A percentile compares a stretch with the other conserved stretches of the same genome.
Evolutionary conservation across 139 green algal genomes (phyloP).

Genomic region (Micractinium sp.): DNA sequence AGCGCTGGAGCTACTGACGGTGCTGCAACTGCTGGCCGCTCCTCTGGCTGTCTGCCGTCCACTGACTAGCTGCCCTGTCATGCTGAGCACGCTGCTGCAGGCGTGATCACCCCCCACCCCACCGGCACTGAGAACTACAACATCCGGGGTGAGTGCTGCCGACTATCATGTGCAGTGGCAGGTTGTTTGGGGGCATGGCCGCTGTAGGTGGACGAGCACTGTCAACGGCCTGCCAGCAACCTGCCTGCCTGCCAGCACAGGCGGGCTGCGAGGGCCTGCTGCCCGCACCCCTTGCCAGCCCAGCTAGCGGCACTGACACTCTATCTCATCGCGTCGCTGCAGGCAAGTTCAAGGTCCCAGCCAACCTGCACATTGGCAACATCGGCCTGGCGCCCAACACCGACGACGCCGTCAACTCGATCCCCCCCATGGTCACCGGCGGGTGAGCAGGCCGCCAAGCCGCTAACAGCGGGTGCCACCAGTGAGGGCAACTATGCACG

Average conservation of each 20-base stretch:
- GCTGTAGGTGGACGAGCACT: neutral
- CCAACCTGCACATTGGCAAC: slow-evolving; percentile 78
- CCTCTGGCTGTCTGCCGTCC: neutral
- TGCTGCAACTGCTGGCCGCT: neutral
- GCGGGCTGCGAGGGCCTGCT: too few species aligned
- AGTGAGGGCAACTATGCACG: too few species aligned
- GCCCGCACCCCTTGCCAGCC: too few species aligned
- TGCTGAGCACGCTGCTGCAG: slow-evolving; percentile 38
- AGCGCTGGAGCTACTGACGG: neutral
- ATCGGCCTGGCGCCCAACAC: slow-evolving; percentile 62
- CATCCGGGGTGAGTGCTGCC: slow-evolving; percentile 39
- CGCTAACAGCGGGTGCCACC: too few species aligned
- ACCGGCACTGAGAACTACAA: slow-evolving; percentile 68
- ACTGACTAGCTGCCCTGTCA: neutral
- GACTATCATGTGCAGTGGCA: neutral
- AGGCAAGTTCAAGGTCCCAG: slow-evolving; percentile 67
- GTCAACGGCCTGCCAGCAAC: too few species aligned
- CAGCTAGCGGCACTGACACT: too few species aligned
- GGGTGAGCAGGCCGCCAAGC: slow-evolving; percentile 4
- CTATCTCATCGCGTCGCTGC: neutral
- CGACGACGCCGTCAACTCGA: slow-evolving; percentile 47
- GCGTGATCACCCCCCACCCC: slow-evolving; percentile 65
- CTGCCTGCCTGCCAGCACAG: too few species aligned
- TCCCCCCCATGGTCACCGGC: slow-evolving; percentile 54
- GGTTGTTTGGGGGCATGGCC: neutral